Evolutionary conservation across 2,329 filamentous ascomycete species (phyloP), one percentile per base, ranked within the genome.

Genomic region (Lachnum nothofagi): DNA sequence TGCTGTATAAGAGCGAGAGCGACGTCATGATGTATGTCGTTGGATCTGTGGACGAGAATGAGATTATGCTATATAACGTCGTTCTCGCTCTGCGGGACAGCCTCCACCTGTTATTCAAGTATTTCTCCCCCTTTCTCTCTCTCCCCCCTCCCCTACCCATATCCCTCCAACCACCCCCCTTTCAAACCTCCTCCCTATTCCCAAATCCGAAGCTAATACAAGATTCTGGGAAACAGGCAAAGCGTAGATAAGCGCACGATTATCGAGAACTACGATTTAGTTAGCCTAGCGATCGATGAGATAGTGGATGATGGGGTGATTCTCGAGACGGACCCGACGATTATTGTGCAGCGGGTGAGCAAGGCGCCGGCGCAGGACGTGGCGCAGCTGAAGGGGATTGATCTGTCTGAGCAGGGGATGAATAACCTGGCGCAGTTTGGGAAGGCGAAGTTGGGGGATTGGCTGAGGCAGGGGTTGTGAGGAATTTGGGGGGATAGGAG

Each of bases 1-100:
- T 97, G 47, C 85, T 97, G 44, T 98, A 96, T 78, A 98, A 98
- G 82, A 86, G 86, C 74, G 93, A 98, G 75, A 90, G 88, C 61
- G 93, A 98, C 69, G 87, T 97, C 49, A 96, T 96, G 86, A 81
- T 88, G 39, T 97, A 97, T 68, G 86, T 97, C 22, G 88, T 98
- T 9, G 91, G 91, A 57, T 83, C 85, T 46, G 79, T 88, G 45
- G 89, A 96, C 45, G 93, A 98, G 78, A 98, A 97, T 70, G 93
- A 98, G 73, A 87, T 98, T 47, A 75, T 98, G 68, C 78, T 98
- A 44, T 97, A 96, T 75, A 95, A 91, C 67, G 91, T 95, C 42
- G 82, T 97, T 46, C 75, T 97, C 49, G 89, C 90, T n/a, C 73
- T 97, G 60, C 78, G 93, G 59, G 93, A 97, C 72, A 86, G 87